These are phyloP conservation scores for Pholiota conissans DNA, from an alignment of 768 basidiomycete species.

Conservation along the genomic window DNA sequence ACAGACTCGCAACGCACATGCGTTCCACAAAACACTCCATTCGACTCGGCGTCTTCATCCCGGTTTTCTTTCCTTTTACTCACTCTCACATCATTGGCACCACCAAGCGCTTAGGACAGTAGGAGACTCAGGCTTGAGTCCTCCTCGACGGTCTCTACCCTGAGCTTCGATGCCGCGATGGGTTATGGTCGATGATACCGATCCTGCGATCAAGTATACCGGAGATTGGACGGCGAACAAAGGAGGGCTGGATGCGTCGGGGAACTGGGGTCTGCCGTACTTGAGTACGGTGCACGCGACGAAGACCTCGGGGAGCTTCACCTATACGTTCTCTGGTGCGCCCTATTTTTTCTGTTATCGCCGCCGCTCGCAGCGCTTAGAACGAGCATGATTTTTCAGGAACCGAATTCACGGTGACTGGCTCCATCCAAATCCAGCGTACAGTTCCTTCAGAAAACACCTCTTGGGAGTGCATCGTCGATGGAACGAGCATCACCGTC, in stretches of 20 bases:
- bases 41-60: too few species aligned
- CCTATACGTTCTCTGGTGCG: constrained; percentile 15
- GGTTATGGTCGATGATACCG: constrained; percentile 22
- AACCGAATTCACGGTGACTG: not conserved
- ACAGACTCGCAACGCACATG: too few species aligned
- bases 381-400: not conserved
- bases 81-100: too few species aligned
- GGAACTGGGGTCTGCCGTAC: constrained; percentile 20
- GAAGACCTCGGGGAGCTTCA: constrained; percentile 12
- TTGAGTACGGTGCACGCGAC: constrained; percentile 20
- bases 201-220: constrained; percentile 20
- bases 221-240: constrained; percentile 15
- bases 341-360: not conserved
- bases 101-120: too few species aligned
- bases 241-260: constrained; percentile 11
- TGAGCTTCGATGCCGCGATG: constrained; percentile 1
- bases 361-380: not conserved
- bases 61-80: too few species aligned
- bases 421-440: not conserved
- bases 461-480: constrained; percentile 27
- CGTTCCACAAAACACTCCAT: too few species aligned
- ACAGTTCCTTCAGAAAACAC: not conserved
- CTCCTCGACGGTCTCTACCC: too few species aligned
- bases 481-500: constrained; percentile 12
- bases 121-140: too few species aligned